Conservation (phyloP, 192 early-diverging fungal genomes). For the Diversispora epigaea region DNA sequence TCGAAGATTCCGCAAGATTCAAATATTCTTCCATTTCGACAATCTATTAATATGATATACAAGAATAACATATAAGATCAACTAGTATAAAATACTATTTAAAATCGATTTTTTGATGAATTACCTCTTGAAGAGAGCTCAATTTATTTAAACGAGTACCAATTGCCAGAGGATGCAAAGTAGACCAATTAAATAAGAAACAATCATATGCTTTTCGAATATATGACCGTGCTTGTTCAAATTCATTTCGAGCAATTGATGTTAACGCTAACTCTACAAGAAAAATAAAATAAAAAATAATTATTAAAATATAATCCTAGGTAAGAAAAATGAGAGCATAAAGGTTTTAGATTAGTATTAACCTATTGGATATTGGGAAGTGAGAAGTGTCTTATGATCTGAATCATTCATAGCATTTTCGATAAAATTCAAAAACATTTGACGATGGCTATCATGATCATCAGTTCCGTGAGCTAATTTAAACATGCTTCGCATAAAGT, state of each 20-base stretch:
- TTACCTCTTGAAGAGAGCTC: slow-evolving; percentile 45
- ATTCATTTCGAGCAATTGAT: slow-evolving; percentile 40
- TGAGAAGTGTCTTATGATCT: slow-evolving; percentile 31
- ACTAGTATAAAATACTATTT: no score
- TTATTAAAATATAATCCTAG: not conserved
- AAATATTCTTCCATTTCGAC: slow-evolving; percentile 60
- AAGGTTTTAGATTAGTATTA: slow-evolving; percentile 3
- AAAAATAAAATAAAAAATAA: not conserved
- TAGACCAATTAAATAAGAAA: slow-evolving; percentile 47
- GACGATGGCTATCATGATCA: slow-evolving; percentile 45
- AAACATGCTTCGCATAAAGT: slow-evolving; percentile 55
- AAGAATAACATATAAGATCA: no score
- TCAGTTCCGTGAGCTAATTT: slow-evolving; percentile 46
- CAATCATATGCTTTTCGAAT: slow-evolving; percentile 46
- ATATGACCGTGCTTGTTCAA: slow-evolving; percentile 47
- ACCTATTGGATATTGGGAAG: slow-evolving; percentile 43
- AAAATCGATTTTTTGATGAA: not conserved
- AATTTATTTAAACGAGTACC: slow-evolving; percentile 45
- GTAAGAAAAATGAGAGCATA: not conserved
- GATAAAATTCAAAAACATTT: slow-evolving; percentile 58
- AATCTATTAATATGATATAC: slow-evolving; percentile 31
- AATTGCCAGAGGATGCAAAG: slow-evolving; percentile 49
- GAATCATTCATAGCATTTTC: slow-evolving; percentile 39
- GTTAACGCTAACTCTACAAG: slow-evolving; percentile 46
- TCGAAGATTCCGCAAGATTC: slow-evolving; percentile 31